A percentile compares a stretch with the other conserved stretches of the same genome.
phyloP scores from a whole-genome alignment of 2,329 filamentous ascomycete species.

The Herpotrichia juniperi region DNA sequence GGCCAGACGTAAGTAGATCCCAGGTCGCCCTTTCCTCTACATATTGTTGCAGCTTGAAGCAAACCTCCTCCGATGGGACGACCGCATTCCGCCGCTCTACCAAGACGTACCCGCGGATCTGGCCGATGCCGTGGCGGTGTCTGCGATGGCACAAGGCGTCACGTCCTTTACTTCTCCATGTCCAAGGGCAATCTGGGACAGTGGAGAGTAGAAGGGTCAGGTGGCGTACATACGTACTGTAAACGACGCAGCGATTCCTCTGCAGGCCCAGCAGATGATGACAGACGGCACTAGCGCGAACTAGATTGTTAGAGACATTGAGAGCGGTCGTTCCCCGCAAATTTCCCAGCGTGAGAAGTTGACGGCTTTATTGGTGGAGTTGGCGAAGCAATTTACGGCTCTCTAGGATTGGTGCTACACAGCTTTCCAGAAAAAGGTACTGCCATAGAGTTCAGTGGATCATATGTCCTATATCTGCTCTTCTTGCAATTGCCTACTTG shows the following conservation, averaged over 20 bases:
- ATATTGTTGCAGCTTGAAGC: slow-evolving; percentile 8
- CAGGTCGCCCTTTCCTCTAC: background rate
- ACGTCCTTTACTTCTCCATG: slow-evolving; percentile 21
- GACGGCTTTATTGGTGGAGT: slow-evolving; percentile 22
- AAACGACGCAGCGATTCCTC: slow-evolving; percentile 35
- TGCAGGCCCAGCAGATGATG: slow-evolving; percentile 34
- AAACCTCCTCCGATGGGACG: slow-evolving; percentile 28
- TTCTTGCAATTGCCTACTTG: background rate
- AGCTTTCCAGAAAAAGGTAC: too few relatives aligned
- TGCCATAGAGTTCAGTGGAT: too few relatives aligned
- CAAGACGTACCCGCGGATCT: slow-evolving; percentile 17
- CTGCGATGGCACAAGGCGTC: slow-evolving; percentile 24
- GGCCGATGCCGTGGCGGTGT: slow-evolving; percentile 14
- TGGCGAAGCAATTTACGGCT: slow-evolving; percentile 17
- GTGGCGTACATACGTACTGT: slow-evolving; percentile 22
- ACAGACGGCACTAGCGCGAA: slow-evolving; percentile 28
- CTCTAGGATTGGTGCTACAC: too few relatives aligned
- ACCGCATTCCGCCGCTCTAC: slow-evolving; percentile 21
- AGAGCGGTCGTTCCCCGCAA: slow-evolving; percentile 47
- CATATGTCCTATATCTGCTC: too few relatives aligned
- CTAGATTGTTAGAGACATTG: slow-evolving; percentile 33
- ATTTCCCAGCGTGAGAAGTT: slow-evolving; percentile 42
- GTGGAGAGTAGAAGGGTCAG: slow-evolving; percentile 17
- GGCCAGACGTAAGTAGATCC: slow-evolving; percentile 19
- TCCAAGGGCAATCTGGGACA: slow-evolving; percentile 20